phyloP scores from a whole-genome alignment of 345 rosid genomes.

The Corymbia maculata region DNA sequence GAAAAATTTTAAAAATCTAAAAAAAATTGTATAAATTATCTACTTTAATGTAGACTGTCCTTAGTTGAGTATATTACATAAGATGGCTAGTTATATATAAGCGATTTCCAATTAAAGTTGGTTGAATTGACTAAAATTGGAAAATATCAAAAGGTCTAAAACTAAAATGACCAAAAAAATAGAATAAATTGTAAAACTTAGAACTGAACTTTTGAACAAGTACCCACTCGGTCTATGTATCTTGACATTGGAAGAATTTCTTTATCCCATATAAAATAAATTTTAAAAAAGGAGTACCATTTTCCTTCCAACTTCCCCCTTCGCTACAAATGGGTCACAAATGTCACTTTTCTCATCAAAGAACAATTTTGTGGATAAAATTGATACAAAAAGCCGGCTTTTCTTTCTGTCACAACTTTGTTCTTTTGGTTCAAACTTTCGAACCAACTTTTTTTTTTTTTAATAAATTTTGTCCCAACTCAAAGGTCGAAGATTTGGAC shows the following conservation, averaged over 20 bases:
- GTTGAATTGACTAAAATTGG: too few relatives aligned
- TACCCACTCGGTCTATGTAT: too few relatives aligned
- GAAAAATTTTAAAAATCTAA: neutral
- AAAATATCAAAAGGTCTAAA: neutral
- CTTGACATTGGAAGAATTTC: neutral
- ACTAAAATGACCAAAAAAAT: neutral
- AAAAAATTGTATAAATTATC: neutral
- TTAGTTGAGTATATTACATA: rapidly evolving
- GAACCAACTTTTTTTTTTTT: neutral
- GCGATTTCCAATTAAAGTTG: too few relatives aligned
- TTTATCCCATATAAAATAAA: neutral
- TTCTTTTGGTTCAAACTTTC: neutral
- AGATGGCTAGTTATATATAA: rapidly evolving
- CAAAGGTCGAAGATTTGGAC: neutral
- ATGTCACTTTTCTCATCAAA: neutral
- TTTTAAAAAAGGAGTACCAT: neutral
- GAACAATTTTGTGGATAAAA: neutral
- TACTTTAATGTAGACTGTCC: too few relatives aligned
- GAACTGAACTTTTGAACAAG: neutral
- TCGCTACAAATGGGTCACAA: neutral
- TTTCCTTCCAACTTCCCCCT: neutral
- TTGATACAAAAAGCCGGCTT: neutral
- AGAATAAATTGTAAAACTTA: neutral
- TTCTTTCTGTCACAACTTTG: neutral
- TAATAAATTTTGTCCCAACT: neutral